phyloP scores from a whole-genome alignment of 345 rosid genomes.

The Eucalyptus lansdowneana region DNA sequence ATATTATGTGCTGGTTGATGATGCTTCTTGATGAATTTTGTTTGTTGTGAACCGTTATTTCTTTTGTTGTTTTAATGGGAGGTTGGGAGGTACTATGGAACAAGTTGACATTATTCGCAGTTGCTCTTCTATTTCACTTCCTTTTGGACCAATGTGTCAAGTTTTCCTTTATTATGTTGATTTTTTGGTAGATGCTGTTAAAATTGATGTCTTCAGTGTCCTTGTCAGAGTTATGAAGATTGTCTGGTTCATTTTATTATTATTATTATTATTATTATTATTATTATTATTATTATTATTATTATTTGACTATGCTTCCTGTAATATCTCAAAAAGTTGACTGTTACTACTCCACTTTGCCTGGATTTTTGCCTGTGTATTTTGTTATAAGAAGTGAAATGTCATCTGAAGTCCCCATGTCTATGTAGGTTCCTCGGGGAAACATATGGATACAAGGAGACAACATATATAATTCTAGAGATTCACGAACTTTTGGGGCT shows the following conservation, averaged over 20 bases:
- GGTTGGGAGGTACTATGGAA: not conserved
- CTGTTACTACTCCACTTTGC: not conserved
- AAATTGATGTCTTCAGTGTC: not conserved
- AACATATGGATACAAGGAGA: slow-evolving; percentile 74
- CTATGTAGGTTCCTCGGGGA: slow-evolving; percentile 61
- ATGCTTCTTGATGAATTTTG: not conserved
- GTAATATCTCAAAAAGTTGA: not conserved
- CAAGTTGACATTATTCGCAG: not conserved
- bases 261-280: too few species aligned
- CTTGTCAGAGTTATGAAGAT: not conserved
- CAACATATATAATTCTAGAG: slow-evolving; percentile 35
- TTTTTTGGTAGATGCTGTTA: not conserved
- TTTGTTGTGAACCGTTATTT: not conserved
- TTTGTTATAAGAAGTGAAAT: not conserved
- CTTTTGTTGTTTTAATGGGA: not conserved
- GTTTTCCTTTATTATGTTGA: not conserved
- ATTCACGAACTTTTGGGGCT: slow-evolving; percentile 69
- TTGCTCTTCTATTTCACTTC: not conserved
- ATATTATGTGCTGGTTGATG: not conserved
- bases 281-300: too few species aligned
- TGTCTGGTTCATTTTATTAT: not conserved
- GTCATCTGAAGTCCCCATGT: not conserved
- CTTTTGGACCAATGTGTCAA: not conserved
- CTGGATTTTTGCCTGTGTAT: not conserved
- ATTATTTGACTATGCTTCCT: not conserved